phyloP scores from a whole-genome alignment of 345 rosid species.

The Odontarrhena argentea region DNA sequence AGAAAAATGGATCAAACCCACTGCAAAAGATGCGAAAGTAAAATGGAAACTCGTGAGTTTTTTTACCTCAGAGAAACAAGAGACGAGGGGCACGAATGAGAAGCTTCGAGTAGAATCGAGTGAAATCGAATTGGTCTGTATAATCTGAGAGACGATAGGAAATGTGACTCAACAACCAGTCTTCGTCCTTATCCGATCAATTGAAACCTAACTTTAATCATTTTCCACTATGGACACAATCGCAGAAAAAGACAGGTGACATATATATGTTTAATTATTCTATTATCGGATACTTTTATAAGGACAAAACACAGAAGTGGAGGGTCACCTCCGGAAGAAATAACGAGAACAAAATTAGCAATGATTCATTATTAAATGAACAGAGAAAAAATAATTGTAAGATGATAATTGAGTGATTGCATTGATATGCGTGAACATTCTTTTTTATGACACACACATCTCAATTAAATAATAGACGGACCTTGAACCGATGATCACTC shows the following conservation, averaged over 20 bases:
- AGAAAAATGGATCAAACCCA: constrained; percentile 26
- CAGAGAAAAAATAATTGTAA: background rate
- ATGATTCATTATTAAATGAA: constrained; percentile 5
- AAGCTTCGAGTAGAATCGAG: background rate
- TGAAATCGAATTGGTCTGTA: constrained; percentile 26
- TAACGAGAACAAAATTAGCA: constrained; percentile 23
- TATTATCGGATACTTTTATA: constrained; percentile 7
- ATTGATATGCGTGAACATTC: constrained; percentile 31
- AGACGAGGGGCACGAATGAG: constrained; percentile 12
- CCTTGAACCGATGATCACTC: background rate
- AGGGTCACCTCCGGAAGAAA: constrained; percentile 34
- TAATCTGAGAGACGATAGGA: constrained; percentile 19
- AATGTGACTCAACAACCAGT: constrained; percentile 53
- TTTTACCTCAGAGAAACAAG: constrained; percentile 39
- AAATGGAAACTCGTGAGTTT: constrained; percentile 29
- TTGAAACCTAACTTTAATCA: constrained; percentile 37
- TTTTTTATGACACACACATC: background rate
- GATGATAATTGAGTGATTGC: constrained; percentile 27
- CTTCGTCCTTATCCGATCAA: constrained; percentile 45
- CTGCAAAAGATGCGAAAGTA: constrained; percentile 3
- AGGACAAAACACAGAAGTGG: constrained; percentile 24
- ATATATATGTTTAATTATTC: constrained; percentile 20
- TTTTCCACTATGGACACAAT: constrained; percentile 23
- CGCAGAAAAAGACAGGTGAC: constrained; percentile 24
- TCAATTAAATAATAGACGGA: constrained; percentile 1